Conservation (phyloP, 2,329 filamentous ascomycete genomes). For the Sporothrix euskadiensis region DNA sequence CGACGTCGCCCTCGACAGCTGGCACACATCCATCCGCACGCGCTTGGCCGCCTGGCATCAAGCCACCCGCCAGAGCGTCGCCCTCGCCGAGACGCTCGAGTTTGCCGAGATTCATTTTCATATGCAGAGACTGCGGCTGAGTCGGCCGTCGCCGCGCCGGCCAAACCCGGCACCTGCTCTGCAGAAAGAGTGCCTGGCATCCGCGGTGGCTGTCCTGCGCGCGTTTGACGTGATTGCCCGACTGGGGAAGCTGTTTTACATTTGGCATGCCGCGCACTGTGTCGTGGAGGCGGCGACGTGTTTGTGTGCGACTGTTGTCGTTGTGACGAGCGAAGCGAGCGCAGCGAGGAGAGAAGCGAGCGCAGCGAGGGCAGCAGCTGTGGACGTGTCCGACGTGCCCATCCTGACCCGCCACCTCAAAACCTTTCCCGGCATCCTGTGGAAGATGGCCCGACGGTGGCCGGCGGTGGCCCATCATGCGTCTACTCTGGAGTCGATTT, state of each 20-base stretch:
- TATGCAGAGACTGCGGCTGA: constrained; percentile 8
- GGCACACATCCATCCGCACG: neutral
- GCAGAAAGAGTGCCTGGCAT: neutral
- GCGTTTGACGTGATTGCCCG: constrained; percentile 19
- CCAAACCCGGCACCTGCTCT: neutral
- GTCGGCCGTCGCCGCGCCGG: neutral
- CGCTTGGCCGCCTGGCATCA: constrained; percentile 13
- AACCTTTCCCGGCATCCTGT: constrained; percentile 17
- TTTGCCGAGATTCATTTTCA: constrained; percentile 15
- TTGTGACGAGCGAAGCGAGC: neutral
- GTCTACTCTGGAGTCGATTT: neutral
- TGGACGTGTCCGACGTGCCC: neutral
- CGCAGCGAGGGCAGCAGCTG: neutral
- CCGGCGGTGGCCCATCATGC: constrained; percentile 16
- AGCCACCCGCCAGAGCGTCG: constrained; percentile 12
- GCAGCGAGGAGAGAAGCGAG: neutral
- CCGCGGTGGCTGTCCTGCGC: constrained; percentile 10
- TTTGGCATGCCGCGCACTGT: constrained; percentile 20
- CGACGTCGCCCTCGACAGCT: neutral
- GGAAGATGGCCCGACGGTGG: constrained; percentile 23
- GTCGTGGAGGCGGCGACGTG: constrained; percentile 12
- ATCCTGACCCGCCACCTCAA: constrained; percentile 15
- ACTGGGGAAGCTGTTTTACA: constrained; percentile 23
- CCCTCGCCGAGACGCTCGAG: constrained; percentile 11
- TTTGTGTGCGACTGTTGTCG: neutral